Base-by-base conservation (phyloP, 768 basidiomycete species). In the Tephrocybe sp. region DNA sequence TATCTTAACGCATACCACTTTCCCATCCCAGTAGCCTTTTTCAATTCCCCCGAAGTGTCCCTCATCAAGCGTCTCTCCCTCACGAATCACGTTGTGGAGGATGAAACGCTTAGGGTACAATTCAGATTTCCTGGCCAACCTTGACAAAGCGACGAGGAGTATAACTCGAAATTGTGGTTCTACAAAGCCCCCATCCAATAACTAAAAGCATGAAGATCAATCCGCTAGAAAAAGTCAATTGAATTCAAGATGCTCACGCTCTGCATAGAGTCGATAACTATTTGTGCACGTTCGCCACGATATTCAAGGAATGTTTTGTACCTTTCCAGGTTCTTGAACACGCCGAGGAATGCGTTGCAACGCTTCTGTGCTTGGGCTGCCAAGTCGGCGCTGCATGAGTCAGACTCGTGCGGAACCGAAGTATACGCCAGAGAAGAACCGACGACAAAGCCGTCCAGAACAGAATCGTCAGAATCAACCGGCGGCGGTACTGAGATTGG, bases 61-160 rank as follows among this genome's bases (percentile, higher is more conserved):
- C 19, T 41, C 40, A 17, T 32, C 13, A 26, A 49, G 9, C 6
- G 32, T 35, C 14, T 33, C 48, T 20, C 7, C 10, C n/a, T 7
- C 32, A 12, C 40, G 39, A 14, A 14, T 42, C 2, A 49, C 40
- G 41, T 26, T 32, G 8, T 49, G 48, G 14, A 49, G 42, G 19
- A 16, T n/a, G 32, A 33, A 49, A n/a, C 40, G 40, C 14, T 14
- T 49, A 7, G 48, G 48, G 34, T 23, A 49, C n/a, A 34, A 20
- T 17, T 49, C 32, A 11, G 48, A 32, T 35, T 49, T 42, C 14
- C 48, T 39, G 22, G 39, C 39, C 9, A 49, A 35, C 22, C 48
- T 39, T 11, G 48, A 49, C 13, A 49, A 40, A 49, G 48, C 48
- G 12, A 49, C 48, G 10, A 35, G 9, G 33, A 49, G 30, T 6